Percentiles rank a stretch among this genome's conserved stretches.
These are phyloP conservation scores for Fusarium decemcellulare DNA, from an alignment of 2,329 filamentous ascomycete species.

Conservation along the genomic window DNA sequence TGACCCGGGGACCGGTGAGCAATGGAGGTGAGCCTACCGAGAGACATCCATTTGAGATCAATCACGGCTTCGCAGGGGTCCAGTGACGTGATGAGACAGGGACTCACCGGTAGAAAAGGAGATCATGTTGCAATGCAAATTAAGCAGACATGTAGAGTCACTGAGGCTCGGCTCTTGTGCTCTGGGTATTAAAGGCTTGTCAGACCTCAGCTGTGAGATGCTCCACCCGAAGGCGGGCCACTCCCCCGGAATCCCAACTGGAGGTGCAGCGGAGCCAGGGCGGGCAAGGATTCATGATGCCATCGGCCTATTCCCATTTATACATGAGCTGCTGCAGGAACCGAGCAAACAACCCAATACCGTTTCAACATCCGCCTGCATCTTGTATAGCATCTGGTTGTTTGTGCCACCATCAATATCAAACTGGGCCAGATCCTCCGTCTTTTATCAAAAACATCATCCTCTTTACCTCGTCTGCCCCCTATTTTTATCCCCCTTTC, in stretches of 20 bases:
- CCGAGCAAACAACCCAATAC: slow-evolving; percentile 10
- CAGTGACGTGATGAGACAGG: slow-evolving; percentile 37
- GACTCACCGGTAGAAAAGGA: background rate
- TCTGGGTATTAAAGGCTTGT: background rate
- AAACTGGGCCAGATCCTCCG: background rate
- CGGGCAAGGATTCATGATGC: slow-evolving; percentile 7
- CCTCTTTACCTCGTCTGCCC: slow-evolving; percentile 17
- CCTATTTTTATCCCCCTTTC: slow-evolving; percentile 27
- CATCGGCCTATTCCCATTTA: background rate
- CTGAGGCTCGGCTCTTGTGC: background rate
- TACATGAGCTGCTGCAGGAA: slow-evolving; percentile 20
- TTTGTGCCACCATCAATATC: background rate
- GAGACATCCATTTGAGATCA: slow-evolving; percentile 12
- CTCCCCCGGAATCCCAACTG: slow-evolving; percentile 39
- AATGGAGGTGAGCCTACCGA: background rate
- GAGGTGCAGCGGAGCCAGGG: slow-evolving; percentile 3
- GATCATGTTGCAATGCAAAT: background rate
- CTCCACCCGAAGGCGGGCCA: slow-evolving; percentile 40
- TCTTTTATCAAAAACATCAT: background rate
- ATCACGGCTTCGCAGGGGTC: slow-evolving; percentile 38
- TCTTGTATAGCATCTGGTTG: too few relatives aligned
- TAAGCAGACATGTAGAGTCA: slow-evolving; percentile 1
- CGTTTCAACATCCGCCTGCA: too few relatives aligned
- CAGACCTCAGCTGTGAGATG: slow-evolving; percentile 18
- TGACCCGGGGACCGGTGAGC: background rate